Evolutionary conservation across 2,329 filamentous ascomycete species (phyloP).

Genomic region (Penicillium sp.): DNA sequence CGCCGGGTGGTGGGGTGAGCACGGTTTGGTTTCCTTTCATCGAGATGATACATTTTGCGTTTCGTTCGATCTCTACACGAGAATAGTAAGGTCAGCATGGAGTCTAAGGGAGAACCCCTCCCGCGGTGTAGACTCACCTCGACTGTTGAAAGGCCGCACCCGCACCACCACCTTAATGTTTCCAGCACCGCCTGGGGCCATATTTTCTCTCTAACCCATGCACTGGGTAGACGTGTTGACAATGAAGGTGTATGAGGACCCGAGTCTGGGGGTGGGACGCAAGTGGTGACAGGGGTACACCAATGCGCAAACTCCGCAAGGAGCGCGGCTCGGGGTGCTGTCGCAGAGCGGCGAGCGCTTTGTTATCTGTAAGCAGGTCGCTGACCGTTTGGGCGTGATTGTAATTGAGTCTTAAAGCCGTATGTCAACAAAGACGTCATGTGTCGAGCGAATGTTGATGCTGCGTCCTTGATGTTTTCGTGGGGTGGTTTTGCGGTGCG

Average conservation of each 20-base stretch:
- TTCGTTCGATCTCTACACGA: conserved; percentile 76
- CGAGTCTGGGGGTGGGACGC: conserved; percentile 16
- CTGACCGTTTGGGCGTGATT: conserved; percentile 10
- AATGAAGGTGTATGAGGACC: conserved; percentile 14
- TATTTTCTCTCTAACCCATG: conserved; percentile 47
- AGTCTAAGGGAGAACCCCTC: background rate
- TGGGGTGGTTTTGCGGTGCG: conserved; percentile 10
- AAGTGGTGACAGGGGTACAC: conserved; percentile 25
- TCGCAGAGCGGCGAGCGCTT: conserved; percentile 12
- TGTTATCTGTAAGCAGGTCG: background rate
- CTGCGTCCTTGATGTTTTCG: conserved; percentile 17
- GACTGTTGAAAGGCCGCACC: conserved; percentile 89
- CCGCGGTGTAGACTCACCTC: conserved; percentile 62
- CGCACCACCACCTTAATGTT: conserved; percentile 99
- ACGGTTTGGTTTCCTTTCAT: conserved; percentile 95
- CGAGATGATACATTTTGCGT: conserved; percentile 93
- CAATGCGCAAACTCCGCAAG: conserved; percentile 36
- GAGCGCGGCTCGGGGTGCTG: conserved; percentile 29
- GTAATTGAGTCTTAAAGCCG: conserved; percentile 18
- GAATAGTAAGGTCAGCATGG: conserved; percentile 9
- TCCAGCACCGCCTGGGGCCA: conserved; percentile 76
- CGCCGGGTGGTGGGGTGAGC: conserved; percentile 70
- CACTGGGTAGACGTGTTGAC: conserved; percentile 25
- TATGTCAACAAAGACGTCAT: conserved; percentile 43
- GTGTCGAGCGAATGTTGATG: conserved; percentile 24